Evolutionary conservation across 1,139 yeast species (phyloP), one percentile per base, ranked within the genome.

Genomic region (Lodderomyces elongisporus): DNA sequence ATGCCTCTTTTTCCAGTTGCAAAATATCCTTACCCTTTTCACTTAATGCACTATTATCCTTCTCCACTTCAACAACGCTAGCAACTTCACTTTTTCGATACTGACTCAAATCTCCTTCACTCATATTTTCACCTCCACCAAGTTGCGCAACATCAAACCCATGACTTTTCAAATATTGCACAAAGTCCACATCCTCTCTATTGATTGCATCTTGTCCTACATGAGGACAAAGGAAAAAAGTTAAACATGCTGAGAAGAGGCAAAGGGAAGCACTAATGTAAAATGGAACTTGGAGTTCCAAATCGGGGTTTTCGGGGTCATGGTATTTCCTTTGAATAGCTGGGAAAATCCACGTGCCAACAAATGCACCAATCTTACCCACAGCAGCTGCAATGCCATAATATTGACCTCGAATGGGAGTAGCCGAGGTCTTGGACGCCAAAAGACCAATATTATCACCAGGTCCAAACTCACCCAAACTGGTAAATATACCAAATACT

Each of bases 391-490:
- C 91, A 47, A 87, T 71, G 47, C 93, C 93, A 55, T 89, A 89
- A 61, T 84, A 85, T 49, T 82, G 85, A 41, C 96, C 96, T 64
- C 96, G 79, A 36, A 88, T 74, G 22, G 95, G 79, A 13, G 96
- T 82, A 28, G 95, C 84, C 33, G 81, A 73, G 17, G 95, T 81
- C 60, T 88, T 88, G 28, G 95, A 74, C 17, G 95, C 94, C 42
- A 89, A 67, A 39, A 84, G 63, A 47, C 96, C 96, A 56, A 85
- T 82, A 58, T 85, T 85, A 59, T 87, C 88, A 60, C 96, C 96
- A 14, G 95, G 89, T 17, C 96, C 95, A 56, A 88, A 84, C 59
- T 89, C 96, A 48, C 96, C 96, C 30, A 85, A 67, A 7, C 95
- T 68, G 53, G 78, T 64, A 58, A 88, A 88, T 43, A 89, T 75